A percentile compares a stretch with the other conserved stretches of the same genome.
Conservation (phyloP, 1,139 yeast genomes). For the Hyphopichia burtonii region DNA sequence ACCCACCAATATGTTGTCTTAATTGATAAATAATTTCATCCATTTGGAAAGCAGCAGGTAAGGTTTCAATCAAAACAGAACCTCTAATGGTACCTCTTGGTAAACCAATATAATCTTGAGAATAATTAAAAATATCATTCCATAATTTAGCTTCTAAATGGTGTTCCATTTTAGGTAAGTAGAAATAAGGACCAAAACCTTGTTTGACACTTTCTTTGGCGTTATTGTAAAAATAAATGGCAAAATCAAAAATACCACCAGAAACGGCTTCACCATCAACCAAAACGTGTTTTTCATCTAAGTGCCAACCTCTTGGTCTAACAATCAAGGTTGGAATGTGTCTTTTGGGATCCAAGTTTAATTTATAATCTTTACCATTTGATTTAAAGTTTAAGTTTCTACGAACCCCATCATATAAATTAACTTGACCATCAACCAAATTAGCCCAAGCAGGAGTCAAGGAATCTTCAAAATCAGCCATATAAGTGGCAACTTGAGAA, state of each 20-base stretch:
- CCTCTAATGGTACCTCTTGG: slow-evolving; percentile 28
- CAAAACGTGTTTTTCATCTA: slow-evolving; percentile 67
- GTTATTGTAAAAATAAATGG: slow-evolving; percentile 71
- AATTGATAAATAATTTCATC: slow-evolving; percentile 30
- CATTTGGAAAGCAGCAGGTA: slow-evolving; percentile 32
- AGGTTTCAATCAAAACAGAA: slow-evolving; percentile 29
- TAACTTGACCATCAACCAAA: slow-evolving; percentile 85
- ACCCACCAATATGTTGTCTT: slow-evolving; percentile 26
- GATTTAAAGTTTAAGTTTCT: slow-evolving; percentile 57
- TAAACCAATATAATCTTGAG: slow-evolving; percentile 22
- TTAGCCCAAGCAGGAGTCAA: slow-evolving; percentile 95
- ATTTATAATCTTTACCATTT: slow-evolving; percentile 60
- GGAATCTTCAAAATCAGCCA: slow-evolving; percentile 95
- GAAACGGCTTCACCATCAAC: slow-evolving; percentile 76
- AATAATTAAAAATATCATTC: slow-evolving; percentile 27
- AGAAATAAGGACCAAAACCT: slow-evolving; percentile 65
- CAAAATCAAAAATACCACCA: slow-evolving; percentile 77
- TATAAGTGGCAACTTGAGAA: slow-evolving; percentile 84
- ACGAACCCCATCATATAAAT: slow-evolving; percentile 84
- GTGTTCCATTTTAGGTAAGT: slow-evolving; percentile 31
- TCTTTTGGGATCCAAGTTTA: slow-evolving; percentile 52
- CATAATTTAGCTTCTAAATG: slow-evolving; percentile 30
- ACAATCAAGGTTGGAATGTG: slow-evolving; percentile 75
- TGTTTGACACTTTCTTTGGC: slow-evolving; percentile 58
- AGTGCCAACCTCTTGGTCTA: slow-evolving; percentile 88